Evolutionary conservation across 2,329 filamentous ascomycete species (phyloP), one percentile per base, ranked within the genome.

Genomic region (Trichoderma koningii): DNA sequence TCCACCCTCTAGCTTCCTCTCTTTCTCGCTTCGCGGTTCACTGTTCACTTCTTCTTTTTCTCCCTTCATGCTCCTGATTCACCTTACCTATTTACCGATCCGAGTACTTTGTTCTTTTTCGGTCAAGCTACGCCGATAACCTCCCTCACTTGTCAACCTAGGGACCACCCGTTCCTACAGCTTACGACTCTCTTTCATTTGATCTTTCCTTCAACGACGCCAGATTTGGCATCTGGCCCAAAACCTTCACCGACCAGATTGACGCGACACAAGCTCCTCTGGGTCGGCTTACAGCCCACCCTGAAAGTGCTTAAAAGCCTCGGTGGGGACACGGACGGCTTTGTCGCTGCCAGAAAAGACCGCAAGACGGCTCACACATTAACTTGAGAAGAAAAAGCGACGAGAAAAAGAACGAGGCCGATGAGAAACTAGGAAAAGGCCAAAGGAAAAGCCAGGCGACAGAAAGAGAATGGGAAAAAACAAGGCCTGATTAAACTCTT

Each of bases 271-370:
- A 19, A 14, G n/a, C 28, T 14, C 38, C 30, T 23, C 51, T n/a
- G 44, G 28, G 53, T 30, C 23, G 23, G 53, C 53, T 45, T 45
- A 56, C 53, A 56, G 41, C 53, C 53, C 53, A 56, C 53, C 41
- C n/a, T 41, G 4, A 42, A 26, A 12, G 34, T 21, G 53, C 21
- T 57, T 21, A 57, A 57, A 57, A 57, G 55, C 55, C 55, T 57
- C 55, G 55, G 55, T 57, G 55, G 55, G 15, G 42, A 57, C 55
- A 28, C 34, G 34, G 34, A 38, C 34, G 34, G 34, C 5, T n/a
- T 47, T 19, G 23, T n/a, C 10, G 55, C 23, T 57, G 55, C 55
- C 5, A 47, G 26, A 55, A 57, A 57, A 47, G 30, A 26, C 55
- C 55, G 55, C 55, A 19, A 38, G 38, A 23, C 55, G 26, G 47